Evolutionary conservation across 2,329 filamentous ascomycete genomes (phyloP).

Genomic region (Ceratocystis destructans): DNA sequence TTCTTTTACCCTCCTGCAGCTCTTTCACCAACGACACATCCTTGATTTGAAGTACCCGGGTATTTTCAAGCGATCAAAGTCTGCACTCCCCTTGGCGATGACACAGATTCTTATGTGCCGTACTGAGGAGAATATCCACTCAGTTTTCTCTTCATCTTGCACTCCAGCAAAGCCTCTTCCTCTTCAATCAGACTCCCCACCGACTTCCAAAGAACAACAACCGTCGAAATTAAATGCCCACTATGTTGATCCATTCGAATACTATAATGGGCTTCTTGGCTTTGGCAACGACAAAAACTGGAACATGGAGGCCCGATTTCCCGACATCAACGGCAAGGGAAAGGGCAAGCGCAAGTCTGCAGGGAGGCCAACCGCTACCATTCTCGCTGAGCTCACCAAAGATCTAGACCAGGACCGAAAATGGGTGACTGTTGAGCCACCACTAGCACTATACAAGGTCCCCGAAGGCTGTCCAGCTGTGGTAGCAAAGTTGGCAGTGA

Average conservation of each 20-base stretch:
- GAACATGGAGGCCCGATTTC: background rate
- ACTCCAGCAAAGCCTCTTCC: background rate
- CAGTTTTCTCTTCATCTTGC: background rate
- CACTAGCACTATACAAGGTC: background rate
- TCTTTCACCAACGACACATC: too few relatives aligned
- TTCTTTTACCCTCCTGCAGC: background rate
- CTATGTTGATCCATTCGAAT: slow-evolving; percentile 3
- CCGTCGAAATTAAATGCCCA: background rate
- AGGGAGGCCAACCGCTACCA: background rate
- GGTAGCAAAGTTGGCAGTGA: slow-evolving; percentile 10
- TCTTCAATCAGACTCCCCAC: background rate
- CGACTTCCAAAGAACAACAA: background rate
- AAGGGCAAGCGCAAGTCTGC: background rate
- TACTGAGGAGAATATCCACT: background rate
- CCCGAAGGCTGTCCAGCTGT: slow-evolving; percentile 8
- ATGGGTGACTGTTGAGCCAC: slow-evolving; percentile 11
- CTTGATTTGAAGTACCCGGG: too few relatives aligned
- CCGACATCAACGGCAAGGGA: background rate
- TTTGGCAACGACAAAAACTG: background rate
- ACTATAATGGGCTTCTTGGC: slow-evolving; percentile 5
- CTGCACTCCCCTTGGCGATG: background rate
- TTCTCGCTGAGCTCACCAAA: slow-evolving; percentile 6
- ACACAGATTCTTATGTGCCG: background rate
- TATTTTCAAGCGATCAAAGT: too few relatives aligned
- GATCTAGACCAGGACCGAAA: background rate